These are phyloP conservation scores for Geoglossum cookeanum DNA, from an alignment of 2,329 filamentous ascomycete genomes.

Conservation along the genomic window DNA sequence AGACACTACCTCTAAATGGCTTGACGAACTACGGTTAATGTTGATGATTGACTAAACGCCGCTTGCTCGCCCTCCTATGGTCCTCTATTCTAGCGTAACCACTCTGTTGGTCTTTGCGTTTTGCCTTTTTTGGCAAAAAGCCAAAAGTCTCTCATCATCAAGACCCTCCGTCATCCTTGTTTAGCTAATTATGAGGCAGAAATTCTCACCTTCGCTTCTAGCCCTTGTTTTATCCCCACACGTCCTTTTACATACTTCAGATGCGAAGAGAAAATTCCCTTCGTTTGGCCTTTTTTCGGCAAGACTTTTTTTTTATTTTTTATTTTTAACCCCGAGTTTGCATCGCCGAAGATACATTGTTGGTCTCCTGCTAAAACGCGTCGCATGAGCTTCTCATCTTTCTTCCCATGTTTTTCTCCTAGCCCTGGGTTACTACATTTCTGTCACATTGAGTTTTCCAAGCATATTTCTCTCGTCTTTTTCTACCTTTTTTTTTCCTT, in stretches of 20 bases:
- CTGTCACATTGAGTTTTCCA: not conserved
- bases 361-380: not conserved
- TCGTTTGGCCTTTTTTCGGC: not conserved
- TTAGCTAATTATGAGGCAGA: not conserved
- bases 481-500: not conserved
- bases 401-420: not conserved
- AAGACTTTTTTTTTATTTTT: not conserved
- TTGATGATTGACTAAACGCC: not conserved
- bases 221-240: not conserved
- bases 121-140: not conserved
- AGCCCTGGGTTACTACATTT: not conserved
- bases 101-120: not conserved
- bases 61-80: not conserved
- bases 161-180: not conserved
- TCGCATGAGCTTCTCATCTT: not conserved
- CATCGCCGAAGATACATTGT: not conserved
- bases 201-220: slow-evolving; percentile 1
- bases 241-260: not conserved
- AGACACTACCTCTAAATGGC: not conserved
- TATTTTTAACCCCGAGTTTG: not conserved
- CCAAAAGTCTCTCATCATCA: not conserved
- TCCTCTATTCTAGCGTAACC: not conserved
- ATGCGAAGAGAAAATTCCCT: not conserved
- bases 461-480: not conserved
- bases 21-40: not conserved